Evolutionary conservation across 495 filamentous ascomycete species (phyloP), one percentile per base, ranked within the genome.

Genomic region (Neurospora cerealis): DNA sequence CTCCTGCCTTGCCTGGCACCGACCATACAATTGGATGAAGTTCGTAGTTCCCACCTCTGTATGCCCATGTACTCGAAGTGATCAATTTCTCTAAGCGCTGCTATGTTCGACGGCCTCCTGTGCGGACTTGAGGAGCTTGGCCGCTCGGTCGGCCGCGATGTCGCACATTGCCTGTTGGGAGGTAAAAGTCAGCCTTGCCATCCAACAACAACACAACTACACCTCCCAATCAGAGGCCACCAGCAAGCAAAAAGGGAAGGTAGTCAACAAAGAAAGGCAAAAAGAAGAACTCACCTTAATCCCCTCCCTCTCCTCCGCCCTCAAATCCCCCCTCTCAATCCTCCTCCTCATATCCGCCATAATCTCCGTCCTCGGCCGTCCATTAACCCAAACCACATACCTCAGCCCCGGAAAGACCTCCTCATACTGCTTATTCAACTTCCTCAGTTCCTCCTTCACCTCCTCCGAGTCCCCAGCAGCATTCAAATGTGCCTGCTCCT

Each of bases 301-400:
- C 32, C 88, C 93, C 77, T 91, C 93, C 75, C 80, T 79, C 75
- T 93, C 87, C 82, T 98, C 96, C 17, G 80, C 82, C 71, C 88
- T 84, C 40, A 88, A 79, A 81, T 96, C 87, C 10, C 87, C 89
- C 73, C 90, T 85, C 21, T 85, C 87, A 80, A 97, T 97, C 73
- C 96, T 86, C 74, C 85, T 78, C 70, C 88, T 85, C 93, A 97
- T 98, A 80, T 98, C 92, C 72, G 88, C 86, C 91, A 98, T 92
- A 48, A 99, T 91, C 73, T 88, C 86, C 28, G 85, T 83, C 62
- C 93, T 86, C 73, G 86, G 84, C 75, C 94, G 87, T 24, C 94
- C 94, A 83, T 97, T 94, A 71, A 98, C 96, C 83, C 96, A 99
- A 9, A 93, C 90, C 86, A 98, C 93, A 86, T 97, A 98, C 83